A percentile compares a stretch with the other conserved stretches of the same genome.
These are phyloP conservation scores for Fusarium dimerum DNA, from an alignment of 2,329 filamentous ascomycete species.

Conservation along the genomic window DNA sequence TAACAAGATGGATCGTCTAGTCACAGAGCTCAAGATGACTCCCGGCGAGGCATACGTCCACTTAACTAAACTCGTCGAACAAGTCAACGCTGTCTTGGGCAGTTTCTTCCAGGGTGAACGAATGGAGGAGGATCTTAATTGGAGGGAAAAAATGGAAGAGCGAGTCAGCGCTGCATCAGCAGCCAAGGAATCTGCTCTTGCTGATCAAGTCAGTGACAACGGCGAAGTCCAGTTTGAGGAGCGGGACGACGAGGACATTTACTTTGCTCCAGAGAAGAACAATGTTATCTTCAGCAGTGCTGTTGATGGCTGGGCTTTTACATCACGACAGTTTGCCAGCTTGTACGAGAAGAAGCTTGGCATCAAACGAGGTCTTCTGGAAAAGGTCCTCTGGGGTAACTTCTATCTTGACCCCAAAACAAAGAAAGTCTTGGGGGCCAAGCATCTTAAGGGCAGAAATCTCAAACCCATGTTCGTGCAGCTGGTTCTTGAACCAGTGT, in stretches of 20 bases:
- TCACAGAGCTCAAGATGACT: constrained; percentile 94
- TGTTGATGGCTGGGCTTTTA: constrained; percentile 99
- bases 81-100: constrained; percentile 95
- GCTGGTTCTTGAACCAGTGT: constrained; percentile 90
- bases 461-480: constrained; percentile 98
- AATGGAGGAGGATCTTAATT: constrained; percentile 97
- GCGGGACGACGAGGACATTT: constrained; percentile 92
- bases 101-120: constrained; percentile 97
- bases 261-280: constrained; percentile 97
- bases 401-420: constrained; percentile 97
- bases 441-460: constrained; percentile 88
- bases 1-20: constrained; percentile 95
- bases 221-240: constrained; percentile 78
- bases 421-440: constrained; percentile 85
- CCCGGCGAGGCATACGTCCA: constrained; percentile 88
- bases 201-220: constrained; percentile 52
- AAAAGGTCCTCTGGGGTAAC: constrained; percentile 96
- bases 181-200: constrained; percentile 54
- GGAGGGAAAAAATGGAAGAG: constrained; percentile 91
- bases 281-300: constrained; percentile 99
- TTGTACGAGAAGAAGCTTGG: constrained; percentile 97
- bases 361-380: constrained; percentile 82
- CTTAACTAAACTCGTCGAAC: constrained; percentile 84
- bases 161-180: constrained; percentile 71
- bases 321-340: constrained; percentile 87